Evolutionary conservation across 306 rosid genomes (phyloP).

Genomic region (Cicer yamashitae): DNA sequence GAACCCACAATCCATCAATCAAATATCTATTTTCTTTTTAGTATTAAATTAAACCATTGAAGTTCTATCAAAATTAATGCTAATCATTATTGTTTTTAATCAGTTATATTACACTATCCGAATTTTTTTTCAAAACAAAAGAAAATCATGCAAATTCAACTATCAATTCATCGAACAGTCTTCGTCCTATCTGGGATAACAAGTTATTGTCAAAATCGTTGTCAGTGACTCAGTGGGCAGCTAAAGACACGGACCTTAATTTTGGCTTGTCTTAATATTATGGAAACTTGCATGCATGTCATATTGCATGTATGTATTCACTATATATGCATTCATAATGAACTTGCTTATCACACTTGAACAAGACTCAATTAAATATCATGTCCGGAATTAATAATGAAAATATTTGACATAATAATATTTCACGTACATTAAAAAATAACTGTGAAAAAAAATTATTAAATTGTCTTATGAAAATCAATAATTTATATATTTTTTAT

Average conservation of each 20-base stretch:
- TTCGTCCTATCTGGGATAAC: conserved; percentile 20
- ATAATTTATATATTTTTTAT: no score
- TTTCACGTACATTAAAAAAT: no score
- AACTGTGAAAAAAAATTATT: not conserved
- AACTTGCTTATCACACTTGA: not conserved
- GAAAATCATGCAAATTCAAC: not conserved
- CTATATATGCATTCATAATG: conserved; percentile 6
- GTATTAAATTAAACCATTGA: no score
- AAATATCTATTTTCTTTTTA: no score
- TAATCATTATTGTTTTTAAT: no score
- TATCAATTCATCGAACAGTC: conserved; percentile 5
- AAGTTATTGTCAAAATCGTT: conserved; percentile 47
- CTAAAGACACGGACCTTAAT: conserved; percentile 60
- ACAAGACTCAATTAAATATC: conserved; percentile 14
- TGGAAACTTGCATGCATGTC: conserved; percentile 37
- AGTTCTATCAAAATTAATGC: no score
- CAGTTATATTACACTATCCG: no score
- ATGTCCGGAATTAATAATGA: not conserved
- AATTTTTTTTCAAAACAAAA: not conserved
- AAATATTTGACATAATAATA: no score
- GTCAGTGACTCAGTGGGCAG: conserved; percentile 46
- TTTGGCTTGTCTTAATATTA: conserved; percentile 48
- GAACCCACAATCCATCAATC: no score
- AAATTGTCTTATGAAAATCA: no score
- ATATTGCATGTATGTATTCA: conserved; percentile 14